phyloP scores from a whole-genome alignment of 306 rosid species.

The Castanea sativa region DNA sequence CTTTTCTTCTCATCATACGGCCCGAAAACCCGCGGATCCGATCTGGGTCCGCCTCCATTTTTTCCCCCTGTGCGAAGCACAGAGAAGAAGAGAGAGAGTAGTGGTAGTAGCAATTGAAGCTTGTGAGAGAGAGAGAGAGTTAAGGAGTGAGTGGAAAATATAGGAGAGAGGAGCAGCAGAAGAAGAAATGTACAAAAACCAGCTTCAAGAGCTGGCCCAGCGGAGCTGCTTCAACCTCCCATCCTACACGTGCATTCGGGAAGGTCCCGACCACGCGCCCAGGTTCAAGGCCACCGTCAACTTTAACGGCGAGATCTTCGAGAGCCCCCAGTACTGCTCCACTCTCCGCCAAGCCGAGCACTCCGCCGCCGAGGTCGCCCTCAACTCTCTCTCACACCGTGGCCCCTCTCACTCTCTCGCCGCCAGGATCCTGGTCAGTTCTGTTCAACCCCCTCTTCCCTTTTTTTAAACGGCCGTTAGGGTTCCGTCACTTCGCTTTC shows the following conservation, averaged over 20 bases:
- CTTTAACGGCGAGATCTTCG: constrained; percentile 95
- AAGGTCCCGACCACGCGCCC: constrained; percentile 99
- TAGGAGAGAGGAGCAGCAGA: constrained; percentile 4
- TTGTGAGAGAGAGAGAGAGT: constrained; percentile 3
- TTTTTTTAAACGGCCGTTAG: constrained; percentile 13
- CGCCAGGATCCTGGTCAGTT: constrained; percentile 86
- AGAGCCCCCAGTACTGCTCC: constrained; percentile 78
- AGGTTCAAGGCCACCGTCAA: constrained; percentile 92
- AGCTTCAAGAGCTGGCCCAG: constrained; percentile 99
- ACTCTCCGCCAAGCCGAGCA: constrained; percentile 98
- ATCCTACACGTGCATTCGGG: constrained; percentile 86
- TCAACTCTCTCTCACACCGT: constrained; percentile 78
- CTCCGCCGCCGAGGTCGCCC: constrained; percentile 99
- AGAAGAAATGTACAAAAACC: constrained; percentile 98
- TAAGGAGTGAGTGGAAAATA: too few relatives aligned
- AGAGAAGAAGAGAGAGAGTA: neutral
- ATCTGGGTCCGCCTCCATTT: constrained; percentile 42
- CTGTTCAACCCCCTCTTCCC: constrained; percentile 12
- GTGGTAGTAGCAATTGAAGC: too few relatives aligned
- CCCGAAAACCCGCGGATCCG: constrained; percentile 42
- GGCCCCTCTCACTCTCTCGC: constrained; percentile 95
- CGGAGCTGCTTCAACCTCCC: constrained; percentile 98
- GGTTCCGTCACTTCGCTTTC: constrained; percentile 10
- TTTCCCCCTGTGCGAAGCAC: neutral
- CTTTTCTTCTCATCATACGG: neutral